Percentiles rank a stretch among this genome's conserved stretches.
Evolutionary conservation across 331 rosid genomes (phyloP).

Genomic region (Ulmus americana): DNA sequence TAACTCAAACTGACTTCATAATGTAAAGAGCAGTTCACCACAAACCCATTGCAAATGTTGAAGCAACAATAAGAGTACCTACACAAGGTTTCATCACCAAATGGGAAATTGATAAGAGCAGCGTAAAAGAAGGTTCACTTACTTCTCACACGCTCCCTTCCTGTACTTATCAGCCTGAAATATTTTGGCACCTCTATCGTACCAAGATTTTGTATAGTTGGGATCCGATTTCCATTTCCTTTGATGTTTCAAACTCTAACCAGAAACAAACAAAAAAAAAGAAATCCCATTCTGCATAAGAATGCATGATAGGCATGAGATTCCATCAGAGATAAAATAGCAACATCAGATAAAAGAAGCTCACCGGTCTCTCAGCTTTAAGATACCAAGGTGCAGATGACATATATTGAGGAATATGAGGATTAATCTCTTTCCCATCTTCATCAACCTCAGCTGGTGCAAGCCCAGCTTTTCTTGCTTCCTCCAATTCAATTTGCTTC

Average conservation of each 20-base stretch:
- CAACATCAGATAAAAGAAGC: constrained; percentile 1
- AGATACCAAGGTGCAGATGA: constrained; percentile 28
- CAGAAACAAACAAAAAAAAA: neutral
- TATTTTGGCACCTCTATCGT: constrained; percentile 42
- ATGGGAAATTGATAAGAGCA: too few relatives aligned
- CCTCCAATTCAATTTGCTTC: constrained; percentile 47
- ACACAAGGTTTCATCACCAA: too few relatives aligned
- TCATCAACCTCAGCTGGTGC: constrained; percentile 44
- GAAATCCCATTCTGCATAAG: neutral
- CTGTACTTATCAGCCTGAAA: constrained; percentile 39
- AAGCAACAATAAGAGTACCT: too few relatives aligned
- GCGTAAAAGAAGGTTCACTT: constrained; percentile 21
- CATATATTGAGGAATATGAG: constrained; percentile 24
- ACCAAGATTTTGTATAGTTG: constrained; percentile 40
- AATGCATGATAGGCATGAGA: neutral
- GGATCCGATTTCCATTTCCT: constrained; percentile 55
- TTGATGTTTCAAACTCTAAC: constrained; percentile 52
- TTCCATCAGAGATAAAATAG: neutral
- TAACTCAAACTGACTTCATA: too few relatives aligned
- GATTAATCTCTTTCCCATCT: constrained; percentile 29
- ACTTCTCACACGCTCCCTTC: constrained; percentile 60
- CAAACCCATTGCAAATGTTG: too few relatives aligned
- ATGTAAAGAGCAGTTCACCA: too few relatives aligned
- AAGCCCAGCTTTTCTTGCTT: constrained; percentile 53
- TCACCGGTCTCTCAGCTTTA: constrained; percentile 27